Percentiles rank a stretch among this genome's conserved stretches.
These are phyloP conservation scores for Paecilomyces sp. DNA, from an alignment of 2,329 filamentous ascomycete genomes.

Conservation along the genomic window DNA sequence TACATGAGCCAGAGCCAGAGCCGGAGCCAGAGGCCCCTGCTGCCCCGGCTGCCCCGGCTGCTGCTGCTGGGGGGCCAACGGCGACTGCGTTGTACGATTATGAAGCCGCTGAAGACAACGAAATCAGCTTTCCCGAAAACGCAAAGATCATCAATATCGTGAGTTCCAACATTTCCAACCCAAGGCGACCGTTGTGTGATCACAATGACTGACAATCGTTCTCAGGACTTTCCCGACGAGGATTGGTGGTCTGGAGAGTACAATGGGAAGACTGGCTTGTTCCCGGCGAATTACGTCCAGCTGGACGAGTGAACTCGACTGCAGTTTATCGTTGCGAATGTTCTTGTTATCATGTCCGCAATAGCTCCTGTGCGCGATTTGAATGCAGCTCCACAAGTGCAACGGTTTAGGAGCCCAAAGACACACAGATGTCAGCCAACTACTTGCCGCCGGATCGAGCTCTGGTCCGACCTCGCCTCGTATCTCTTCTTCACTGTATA, in stretches of 20 bases:
- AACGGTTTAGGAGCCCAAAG: not conserved
- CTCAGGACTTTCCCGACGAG: slow-evolving; percentile 87
- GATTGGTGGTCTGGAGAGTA: slow-evolving; percentile 98
- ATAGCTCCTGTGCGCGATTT: not conserved
- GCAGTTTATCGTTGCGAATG: not conserved
- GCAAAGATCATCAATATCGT: slow-evolving; percentile 73
- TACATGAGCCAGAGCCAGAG: slow-evolving; percentile 22
- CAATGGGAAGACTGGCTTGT: slow-evolving; percentile 71
- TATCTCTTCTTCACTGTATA: not conserved
- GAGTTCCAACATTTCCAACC: slow-evolving; percentile 31
- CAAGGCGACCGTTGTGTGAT: not conserved
- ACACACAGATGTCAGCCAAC: not conserved
- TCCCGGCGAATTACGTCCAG: slow-evolving; percentile 52
- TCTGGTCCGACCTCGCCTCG: not conserved
- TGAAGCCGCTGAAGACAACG: slow-evolving; percentile 91
- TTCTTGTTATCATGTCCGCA: not conserved
- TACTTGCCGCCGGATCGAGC: not conserved
- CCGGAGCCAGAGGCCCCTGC: slow-evolving; percentile 25
- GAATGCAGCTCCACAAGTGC: not conserved
- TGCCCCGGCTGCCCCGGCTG: slow-evolving; percentile 8
- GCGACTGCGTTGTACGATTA: slow-evolving; percentile 92
- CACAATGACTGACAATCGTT: slow-evolving; percentile 15
- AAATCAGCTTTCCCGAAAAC: slow-evolving; percentile 78
- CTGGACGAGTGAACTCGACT: slow-evolving; percentile 24
- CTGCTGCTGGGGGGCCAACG: slow-evolving; percentile 46